A percentile compares a stretch with the other conserved stretches of the same genome.
Evolutionary conservation across 1,139 yeast species (phyloP).

Genomic region (Saccharomyces pastorianus): DNA sequence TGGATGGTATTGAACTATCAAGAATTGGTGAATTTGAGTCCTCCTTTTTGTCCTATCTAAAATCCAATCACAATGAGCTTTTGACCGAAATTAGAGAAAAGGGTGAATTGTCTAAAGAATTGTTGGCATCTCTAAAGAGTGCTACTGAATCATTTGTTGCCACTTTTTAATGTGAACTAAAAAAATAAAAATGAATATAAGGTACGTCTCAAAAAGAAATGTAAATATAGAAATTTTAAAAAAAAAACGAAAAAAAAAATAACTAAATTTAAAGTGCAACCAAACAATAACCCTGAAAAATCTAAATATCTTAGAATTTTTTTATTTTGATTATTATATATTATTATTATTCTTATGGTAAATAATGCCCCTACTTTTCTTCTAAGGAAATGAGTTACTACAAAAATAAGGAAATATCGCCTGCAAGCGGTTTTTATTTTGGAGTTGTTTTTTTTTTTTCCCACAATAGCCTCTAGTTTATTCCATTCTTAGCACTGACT

Average conservation of each 20-base stretch:
- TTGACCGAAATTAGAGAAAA: constrained; percentile 74
- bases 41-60: constrained; percentile 83
- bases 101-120: constrained; percentile 88
- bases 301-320: neutral
- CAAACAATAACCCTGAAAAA: neutral
- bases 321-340: neutral
- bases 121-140: constrained; percentile 77
- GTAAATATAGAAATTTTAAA: neutral
- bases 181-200: neutral
- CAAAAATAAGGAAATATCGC: neutral
- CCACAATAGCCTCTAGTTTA: neutral
- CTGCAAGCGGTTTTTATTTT: neutral
- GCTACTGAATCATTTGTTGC: constrained; percentile 90
- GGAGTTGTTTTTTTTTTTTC: neutral
- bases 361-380: neutral
- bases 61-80: constrained; percentile 81
- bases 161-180: constrained; percentile 47
- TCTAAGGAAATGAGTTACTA: neutral
- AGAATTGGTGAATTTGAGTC: constrained; percentile 89
- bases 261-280: neutral
- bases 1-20: constrained; percentile 78
- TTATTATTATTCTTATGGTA: constrained; percentile 1
- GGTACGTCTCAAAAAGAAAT: neutral
- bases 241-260: neutral
- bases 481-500: neutral